Percentiles rank a stretch among this genome's conserved stretches.
phyloP scores from a whole-genome alignment of 768 basidiomycete genomes.

The Strobilomyces dryophilus region DNA sequence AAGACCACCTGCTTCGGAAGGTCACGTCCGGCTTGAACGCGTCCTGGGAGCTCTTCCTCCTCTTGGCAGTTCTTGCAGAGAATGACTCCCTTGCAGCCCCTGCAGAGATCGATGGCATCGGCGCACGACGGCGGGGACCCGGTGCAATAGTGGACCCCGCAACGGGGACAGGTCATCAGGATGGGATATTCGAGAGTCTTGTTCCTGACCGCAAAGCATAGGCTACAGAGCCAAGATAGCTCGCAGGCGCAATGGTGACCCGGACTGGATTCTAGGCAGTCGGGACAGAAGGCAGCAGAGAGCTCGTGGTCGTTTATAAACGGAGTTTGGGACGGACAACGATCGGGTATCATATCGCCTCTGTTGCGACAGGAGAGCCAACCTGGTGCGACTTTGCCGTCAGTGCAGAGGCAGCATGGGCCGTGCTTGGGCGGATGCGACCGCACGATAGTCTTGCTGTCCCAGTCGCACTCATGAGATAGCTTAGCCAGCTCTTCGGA shows the following conservation, averaged over 20 bases:
- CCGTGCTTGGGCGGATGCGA: slow-evolving; percentile 12
- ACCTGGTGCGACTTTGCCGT: background rate
- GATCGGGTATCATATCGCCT: no score
- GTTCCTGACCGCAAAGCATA: background rate
- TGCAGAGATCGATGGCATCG: background rate
- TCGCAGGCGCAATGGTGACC: slow-evolving; percentile 3
- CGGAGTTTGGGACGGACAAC: slow-evolving; percentile 3
- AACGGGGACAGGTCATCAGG: slow-evolving; percentile 14
- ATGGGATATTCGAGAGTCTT: background rate
- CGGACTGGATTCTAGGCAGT: background rate
- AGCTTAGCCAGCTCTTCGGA: slow-evolving; percentile 7
- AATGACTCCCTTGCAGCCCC: slow-evolving; percentile 4
- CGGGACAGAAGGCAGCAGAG: slow-evolving; percentile 1
- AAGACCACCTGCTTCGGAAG: background rate
- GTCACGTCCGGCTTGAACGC: background rate
- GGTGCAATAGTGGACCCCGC: slow-evolving; percentile 9
- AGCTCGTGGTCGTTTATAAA: background rate
- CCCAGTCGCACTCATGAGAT: slow-evolving; percentile 2
- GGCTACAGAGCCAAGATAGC: slow-evolving; percentile 1
- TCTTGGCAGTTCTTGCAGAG: slow-evolving; percentile 12
- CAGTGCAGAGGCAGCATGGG: slow-evolving; percentile 3
- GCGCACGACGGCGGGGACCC: fast-evolving
- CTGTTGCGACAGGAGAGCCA: slow-evolving; percentile 3
- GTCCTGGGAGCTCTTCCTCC: slow-evolving; percentile 6
- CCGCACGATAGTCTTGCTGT: slow-evolving; percentile 8